phyloP scores from a whole-genome alignment of 208 protist species.

The Vickermania ingenoplastis region DNA sequence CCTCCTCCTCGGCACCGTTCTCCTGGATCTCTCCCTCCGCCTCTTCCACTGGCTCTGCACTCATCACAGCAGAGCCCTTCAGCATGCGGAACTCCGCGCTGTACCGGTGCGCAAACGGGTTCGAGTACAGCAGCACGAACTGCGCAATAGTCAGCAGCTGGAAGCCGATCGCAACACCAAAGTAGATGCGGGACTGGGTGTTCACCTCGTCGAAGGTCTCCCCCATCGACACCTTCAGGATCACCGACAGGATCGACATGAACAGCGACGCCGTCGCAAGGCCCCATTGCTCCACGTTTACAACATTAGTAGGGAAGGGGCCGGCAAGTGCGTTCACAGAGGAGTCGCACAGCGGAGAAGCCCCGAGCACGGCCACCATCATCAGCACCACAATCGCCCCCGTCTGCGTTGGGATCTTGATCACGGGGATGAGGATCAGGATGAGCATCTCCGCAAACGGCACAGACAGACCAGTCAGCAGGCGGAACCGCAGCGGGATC shows the following conservation, averaged over 20 bases:
- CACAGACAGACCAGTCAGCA: slow-evolving; percentile 16
- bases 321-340: slow-evolving; percentile 37
- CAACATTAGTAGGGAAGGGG: slow-evolving; percentile 34
- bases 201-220: slow-evolving; percentile 8
- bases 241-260: slow-evolving; percentile 18
- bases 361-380: slow-evolving; percentile 11
- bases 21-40: too few species aligned
- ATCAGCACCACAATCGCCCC: slow-evolving; percentile 27
- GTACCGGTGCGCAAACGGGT: slow-evolving; percentile 24
- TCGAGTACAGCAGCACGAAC: slow-evolving; percentile 13
- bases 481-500: slow-evolving; percentile 13
- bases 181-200: slow-evolving; percentile 22
- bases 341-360: slow-evolving; percentile 37
- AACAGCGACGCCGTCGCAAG: slow-evolving; percentile 14
- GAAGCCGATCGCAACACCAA: slow-evolving; percentile 19
- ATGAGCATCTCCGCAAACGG: slow-evolving; percentile 11
- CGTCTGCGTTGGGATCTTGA: slow-evolving; percentile 2
- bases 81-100: slow-evolving; percentile 18
- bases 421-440: slow-evolving; percentile 16
- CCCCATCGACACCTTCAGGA: slow-evolving; percentile 27
- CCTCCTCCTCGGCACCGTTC: too few species aligned
- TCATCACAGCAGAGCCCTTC: too few species aligned
- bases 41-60: background rate
- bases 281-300: slow-evolving; percentile 24
- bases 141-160: slow-evolving; percentile 13